Conservation (phyloP, 1,139 yeast species). For the Suhomyces panamericanus region DNA sequence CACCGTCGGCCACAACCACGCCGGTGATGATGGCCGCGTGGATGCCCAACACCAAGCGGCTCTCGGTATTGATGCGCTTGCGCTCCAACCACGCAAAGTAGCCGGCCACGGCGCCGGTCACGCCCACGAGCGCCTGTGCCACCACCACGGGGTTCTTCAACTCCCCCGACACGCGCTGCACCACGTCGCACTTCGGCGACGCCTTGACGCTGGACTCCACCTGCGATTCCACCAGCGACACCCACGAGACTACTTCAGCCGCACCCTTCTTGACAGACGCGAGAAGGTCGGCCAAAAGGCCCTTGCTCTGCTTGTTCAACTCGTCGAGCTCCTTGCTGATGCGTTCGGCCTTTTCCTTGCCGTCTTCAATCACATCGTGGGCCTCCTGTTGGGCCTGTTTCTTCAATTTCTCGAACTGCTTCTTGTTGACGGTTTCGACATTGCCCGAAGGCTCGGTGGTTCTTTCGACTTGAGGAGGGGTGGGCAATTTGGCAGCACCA, state of each 20-base stretch:
- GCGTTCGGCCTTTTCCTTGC: conserved; percentile 11
- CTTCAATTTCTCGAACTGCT: conserved; percentile 32
- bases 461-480: conserved; percentile 26
- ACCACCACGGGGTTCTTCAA: conserved; percentile 65
- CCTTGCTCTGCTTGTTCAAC: conserved; percentile 28
- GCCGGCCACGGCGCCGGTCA: conserved; percentile 51
- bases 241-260: conserved; percentile 11
- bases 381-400: conserved; percentile 25
- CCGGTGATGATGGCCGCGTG: conserved; percentile 58
- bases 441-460: conserved; percentile 27
- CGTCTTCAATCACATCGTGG: conserved; percentile 20
- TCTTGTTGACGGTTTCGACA: conserved; percentile 30
- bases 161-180: conserved; percentile 26
- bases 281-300: conserved; percentile 22
- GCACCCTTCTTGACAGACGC: conserved; percentile 13
- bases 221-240: neutral
- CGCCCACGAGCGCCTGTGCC: conserved; percentile 51
- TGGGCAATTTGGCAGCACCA: conserved; percentile 26
- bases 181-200: neutral
- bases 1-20: conserved; percentile 54
- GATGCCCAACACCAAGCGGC: conserved; percentile 49
- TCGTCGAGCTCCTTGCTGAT: conserved; percentile 25
- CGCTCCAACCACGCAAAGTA: conserved; percentile 56
- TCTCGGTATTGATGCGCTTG: conserved; percentile 47
- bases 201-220: conserved; percentile 1